A percentile compares a stretch with the other conserved stretches of the same genome.
Evolutionary conservation across 495 filamentous ascomycete species (phyloP).

Genomic region (Trichoderma virens): DNA sequence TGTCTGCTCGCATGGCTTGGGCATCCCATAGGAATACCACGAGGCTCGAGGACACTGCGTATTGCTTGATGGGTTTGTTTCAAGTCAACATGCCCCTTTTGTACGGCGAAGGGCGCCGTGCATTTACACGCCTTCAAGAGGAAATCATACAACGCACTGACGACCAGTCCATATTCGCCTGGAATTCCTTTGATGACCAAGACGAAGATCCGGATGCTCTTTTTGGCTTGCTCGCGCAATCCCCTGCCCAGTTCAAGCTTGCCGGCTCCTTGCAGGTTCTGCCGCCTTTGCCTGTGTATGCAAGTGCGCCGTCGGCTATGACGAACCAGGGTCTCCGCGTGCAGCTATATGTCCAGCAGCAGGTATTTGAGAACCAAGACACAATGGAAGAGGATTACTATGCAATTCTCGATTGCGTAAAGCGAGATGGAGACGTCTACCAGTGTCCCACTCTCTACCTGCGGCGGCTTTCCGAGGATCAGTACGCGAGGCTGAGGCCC

Average conservation of each 20-base stretch:
- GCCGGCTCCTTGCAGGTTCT: not conserved
- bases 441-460: not conserved
- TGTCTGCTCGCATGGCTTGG: slow-evolving; percentile 35
- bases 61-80: slow-evolving; percentile 38
- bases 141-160: slow-evolving; percentile 20
- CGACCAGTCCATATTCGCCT: slow-evolving; percentile 22
- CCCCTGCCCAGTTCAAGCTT: not conserved
- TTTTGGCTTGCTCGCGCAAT: not conserved
- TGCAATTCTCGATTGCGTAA: not conserved
- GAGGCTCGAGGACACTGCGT: slow-evolving; percentile 31
- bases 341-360: not conserved
- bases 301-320: not conserved
- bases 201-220: not conserved
- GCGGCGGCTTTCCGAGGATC: not conserved
- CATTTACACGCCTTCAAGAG: slow-evolving; percentile 21
- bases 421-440: not conserved
- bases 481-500: not conserved
- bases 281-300: not conserved
- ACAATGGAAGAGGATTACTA: not conserved
- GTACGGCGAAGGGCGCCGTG: slow-evolving; percentile 33
- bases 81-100: slow-evolving; percentile 37
- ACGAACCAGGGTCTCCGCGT: not conserved
- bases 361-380: not conserved
- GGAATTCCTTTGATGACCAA: not conserved
- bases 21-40: slow-evolving; percentile 25